phyloP scores from a whole-genome alignment of 805 yeast species.

The Starmerella davenportii region DNA sequence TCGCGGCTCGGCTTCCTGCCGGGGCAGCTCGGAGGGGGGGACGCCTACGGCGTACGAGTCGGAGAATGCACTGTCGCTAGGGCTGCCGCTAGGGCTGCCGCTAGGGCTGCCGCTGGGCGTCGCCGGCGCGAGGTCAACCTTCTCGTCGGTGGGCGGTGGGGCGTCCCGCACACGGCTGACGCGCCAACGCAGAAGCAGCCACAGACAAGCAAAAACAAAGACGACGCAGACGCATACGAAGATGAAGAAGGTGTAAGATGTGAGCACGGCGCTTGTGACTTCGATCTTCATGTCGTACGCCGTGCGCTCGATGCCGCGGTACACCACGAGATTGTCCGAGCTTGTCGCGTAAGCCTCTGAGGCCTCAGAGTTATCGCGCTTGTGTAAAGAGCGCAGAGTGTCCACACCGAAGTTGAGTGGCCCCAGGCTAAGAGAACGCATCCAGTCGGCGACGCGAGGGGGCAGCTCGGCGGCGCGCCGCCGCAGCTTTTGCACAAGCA shows the following conservation, averaged over 20 bases:
- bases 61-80: background rate
- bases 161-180: slow-evolving; percentile 26
- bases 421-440: background rate
- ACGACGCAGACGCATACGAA: slow-evolving; percentile 58
- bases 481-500: slow-evolving; percentile 49
- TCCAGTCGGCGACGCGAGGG: slow-evolving; percentile 9
- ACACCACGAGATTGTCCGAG: slow-evolving; percentile 33
- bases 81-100: background rate
- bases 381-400: background rate
- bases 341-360: slow-evolving; percentile 14
- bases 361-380: slow-evolving; percentile 15
- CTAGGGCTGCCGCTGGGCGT: background rate
- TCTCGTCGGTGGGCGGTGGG: slow-evolving; percentile 16
- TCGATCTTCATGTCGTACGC: slow-evolving; percentile 66
- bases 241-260: slow-evolving; percentile 75
- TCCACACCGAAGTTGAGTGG: slow-evolving; percentile 3
- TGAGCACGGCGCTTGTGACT: slow-evolving; percentile 62
- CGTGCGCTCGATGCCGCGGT: slow-evolving; percentile 74
- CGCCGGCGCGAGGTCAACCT: background rate
- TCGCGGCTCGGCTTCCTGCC: slow-evolving; percentile 13
- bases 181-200: slow-evolving; percentile 26
- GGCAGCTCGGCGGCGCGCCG: slow-evolving; percentile 4
- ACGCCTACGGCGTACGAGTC: background rate
- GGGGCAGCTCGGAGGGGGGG: slow-evolving; percentile 18
- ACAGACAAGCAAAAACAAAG: slow-evolving; percentile 38